Conservation (phyloP, 108 stramenopile species). For the Cyclostephanos tholiformis region DNA sequence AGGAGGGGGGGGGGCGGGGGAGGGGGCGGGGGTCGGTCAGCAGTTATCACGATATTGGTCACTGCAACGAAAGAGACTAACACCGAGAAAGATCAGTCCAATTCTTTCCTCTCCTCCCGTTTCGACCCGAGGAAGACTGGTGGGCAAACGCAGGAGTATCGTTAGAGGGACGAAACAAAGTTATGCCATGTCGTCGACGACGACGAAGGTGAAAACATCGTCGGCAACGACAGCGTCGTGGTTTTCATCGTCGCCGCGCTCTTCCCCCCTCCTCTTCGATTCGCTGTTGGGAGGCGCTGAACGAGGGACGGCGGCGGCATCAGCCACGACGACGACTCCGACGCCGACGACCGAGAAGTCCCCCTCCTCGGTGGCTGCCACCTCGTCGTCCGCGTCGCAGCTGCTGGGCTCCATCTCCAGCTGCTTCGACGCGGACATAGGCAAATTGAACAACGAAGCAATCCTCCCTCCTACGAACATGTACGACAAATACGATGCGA, state of each 20-base stretch:
- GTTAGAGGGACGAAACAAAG: too few species aligned
- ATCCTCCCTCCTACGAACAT: background rate
- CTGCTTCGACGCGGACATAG: background rate
- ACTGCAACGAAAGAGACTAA: too few species aligned
- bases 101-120: too few species aligned
- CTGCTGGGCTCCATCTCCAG: background rate
- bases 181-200: too few species aligned
- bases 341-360: background rate
- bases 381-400: background rate
- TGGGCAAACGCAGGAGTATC: too few species aligned
- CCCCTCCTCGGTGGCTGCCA: background rate
- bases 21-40: too few species aligned
- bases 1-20: too few species aligned
- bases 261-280: background rate
- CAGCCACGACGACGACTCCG: background rate
- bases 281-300: background rate
- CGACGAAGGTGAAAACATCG: too few species aligned
- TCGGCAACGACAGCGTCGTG: background rate
- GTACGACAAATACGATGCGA: too few species aligned
- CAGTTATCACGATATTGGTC: too few species aligned
- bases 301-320: background rate
- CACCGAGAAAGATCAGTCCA: too few species aligned
- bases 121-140: too few species aligned
- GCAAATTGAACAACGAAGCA: background rate
- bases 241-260: slow-evolving; percentile 4